phyloP scores from a whole-genome alignment of 441 rosid genomes.

The Capsella rubella region DNA sequence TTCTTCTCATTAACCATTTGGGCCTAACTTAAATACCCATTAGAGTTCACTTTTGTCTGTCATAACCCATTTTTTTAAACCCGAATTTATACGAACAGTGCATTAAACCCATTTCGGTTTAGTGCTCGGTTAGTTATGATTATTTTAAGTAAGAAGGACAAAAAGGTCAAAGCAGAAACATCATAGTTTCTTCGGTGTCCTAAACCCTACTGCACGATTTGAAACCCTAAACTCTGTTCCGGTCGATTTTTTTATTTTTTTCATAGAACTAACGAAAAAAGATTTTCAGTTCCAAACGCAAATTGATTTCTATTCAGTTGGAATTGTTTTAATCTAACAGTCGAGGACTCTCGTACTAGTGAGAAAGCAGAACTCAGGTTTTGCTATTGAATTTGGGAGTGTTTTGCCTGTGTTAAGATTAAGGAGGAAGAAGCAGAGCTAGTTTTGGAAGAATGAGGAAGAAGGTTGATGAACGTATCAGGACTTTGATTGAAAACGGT shows the following conservation, averaged over 20 bases:
- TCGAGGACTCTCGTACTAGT: not conserved
- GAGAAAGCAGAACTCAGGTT: constrained; percentile 12
- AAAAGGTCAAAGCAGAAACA: not conserved
- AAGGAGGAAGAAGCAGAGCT: constrained; percentile 28
- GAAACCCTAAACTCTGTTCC: constrained; percentile 29
- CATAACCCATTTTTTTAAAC: not conserved
- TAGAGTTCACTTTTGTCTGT: not conserved
- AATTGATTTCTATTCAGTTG: not conserved
- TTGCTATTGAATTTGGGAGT: not conserved
- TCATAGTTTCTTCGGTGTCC: not conserved
- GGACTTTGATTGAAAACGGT: constrained; percentile 92
- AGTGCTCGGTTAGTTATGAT: constrained; percentile 10
- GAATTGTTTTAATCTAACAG: no score
- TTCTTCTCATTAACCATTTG: not conserved
- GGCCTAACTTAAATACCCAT: not conserved
- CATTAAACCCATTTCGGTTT: not conserved
- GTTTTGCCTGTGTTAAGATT: constrained; percentile 21
- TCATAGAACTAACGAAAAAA: not conserved
- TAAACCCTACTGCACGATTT: constrained; percentile 39
- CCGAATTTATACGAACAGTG: not conserved
- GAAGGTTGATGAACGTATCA: constrained; percentile 94
- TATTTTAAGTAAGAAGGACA: not conserved
- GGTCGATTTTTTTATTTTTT: not conserved
- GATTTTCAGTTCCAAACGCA: not conserved
- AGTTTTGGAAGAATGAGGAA: constrained; percentile 70